A percentile compares a stretch with the other conserved stretches of the same genome.
Evolutionary conservation across 495 filamentous ascomycete genomes (phyloP).

Genomic region (Hypoxylon intermedium): DNA sequence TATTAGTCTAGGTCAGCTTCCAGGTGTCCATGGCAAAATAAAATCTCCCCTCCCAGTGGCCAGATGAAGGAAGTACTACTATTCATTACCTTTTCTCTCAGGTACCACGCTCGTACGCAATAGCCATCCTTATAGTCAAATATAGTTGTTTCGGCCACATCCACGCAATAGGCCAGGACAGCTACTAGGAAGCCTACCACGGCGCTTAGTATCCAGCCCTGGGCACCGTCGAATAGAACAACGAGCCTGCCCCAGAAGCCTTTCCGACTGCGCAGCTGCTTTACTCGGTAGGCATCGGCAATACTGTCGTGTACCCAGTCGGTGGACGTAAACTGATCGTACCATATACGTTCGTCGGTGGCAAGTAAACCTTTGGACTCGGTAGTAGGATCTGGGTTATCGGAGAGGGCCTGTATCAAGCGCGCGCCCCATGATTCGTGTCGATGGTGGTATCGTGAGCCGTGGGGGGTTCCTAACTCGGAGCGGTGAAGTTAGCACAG

Average conservation of each 20-base stretch:
- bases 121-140: slow-evolving; percentile 94
- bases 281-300: slow-evolving; percentile 88
- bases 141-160: slow-evolving; percentile 79
- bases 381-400: slow-evolving; percentile 57
- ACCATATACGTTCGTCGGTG: slow-evolving; percentile 91
- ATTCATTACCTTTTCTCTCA: slow-evolving; percentile 65
- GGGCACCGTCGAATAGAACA: slow-evolving; percentile 82
- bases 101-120: slow-evolving; percentile 74
- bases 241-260: slow-evolving; percentile 81
- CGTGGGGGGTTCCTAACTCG: slow-evolving; percentile 31
- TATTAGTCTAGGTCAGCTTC: slow-evolving; percentile 33
- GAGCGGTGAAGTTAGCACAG: too few relatives aligned
- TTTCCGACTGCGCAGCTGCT: slow-evolving; percentile 78
- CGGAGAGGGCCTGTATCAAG: slow-evolving; percentile 57
- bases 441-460: slow-evolving; percentile 67
- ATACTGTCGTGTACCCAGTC: slow-evolving; percentile 99
- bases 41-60: too few relatives aligned
- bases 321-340: slow-evolving; percentile 98
- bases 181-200: slow-evolving; percentile 90
- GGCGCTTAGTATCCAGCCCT: slow-evolving; percentile 94
- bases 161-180: slow-evolving; percentile 84
- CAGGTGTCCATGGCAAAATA: background rate
- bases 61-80: background rate
- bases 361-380: slow-evolving; percentile 67
- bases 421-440: slow-evolving; percentile 66